A percentile compares a stretch with the other conserved stretches of the same genome.
Evolutionary conservation across 148 eudicot genomes (phyloP).

Genomic region (Heliamphora exappendiculata): DNA sequence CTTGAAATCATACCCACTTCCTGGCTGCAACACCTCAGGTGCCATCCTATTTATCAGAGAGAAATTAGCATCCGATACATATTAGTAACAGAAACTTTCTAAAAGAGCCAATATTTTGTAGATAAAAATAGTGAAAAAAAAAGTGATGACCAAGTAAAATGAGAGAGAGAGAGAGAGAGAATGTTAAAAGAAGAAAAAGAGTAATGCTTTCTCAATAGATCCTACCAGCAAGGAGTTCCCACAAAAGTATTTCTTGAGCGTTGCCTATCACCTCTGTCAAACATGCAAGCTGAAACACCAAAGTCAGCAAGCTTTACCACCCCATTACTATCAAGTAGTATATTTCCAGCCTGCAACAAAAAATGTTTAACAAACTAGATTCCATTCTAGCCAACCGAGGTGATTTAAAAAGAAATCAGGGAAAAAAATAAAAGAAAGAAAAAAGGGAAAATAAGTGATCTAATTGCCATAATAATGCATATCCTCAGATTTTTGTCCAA

Average conservation of each 20-base stretch:
- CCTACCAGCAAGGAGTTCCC: slow-evolving; percentile 99
- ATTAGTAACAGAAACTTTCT: neutral
- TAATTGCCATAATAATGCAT: neutral
- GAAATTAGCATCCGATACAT: neutral
- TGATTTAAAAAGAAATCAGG: neutral
- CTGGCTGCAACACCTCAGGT: slow-evolving; percentile 97
- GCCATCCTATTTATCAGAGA: slow-evolving; percentile 71
- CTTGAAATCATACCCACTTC: slow-evolving; percentile 94
- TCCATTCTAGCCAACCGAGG: neutral
- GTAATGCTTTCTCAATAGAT: neutral
- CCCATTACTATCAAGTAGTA: slow-evolving; percentile 74
- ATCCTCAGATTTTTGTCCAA: slow-evolving; percentile 13
- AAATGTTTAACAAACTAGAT: slow-evolving; percentile 10
- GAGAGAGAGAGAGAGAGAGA: neutral
- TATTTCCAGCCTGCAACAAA: slow-evolving; percentile 79
- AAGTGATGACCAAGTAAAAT: neutral
- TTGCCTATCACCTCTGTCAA: slow-evolving; percentile 89
- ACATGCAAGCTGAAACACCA: slow-evolving; percentile 99
- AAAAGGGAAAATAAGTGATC: neutral
- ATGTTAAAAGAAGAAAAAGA: neutral
- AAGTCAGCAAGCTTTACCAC: slow-evolving; percentile 88
- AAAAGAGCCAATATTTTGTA: neutral
- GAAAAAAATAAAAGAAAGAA: neutral
- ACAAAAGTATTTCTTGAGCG: slow-evolving; percentile 94
- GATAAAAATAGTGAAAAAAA: too few species aligned